Evolutionary conservation across 2,329 filamentous ascomycete species (phyloP).

Genomic region (Hypoxylon sp.): DNA sequence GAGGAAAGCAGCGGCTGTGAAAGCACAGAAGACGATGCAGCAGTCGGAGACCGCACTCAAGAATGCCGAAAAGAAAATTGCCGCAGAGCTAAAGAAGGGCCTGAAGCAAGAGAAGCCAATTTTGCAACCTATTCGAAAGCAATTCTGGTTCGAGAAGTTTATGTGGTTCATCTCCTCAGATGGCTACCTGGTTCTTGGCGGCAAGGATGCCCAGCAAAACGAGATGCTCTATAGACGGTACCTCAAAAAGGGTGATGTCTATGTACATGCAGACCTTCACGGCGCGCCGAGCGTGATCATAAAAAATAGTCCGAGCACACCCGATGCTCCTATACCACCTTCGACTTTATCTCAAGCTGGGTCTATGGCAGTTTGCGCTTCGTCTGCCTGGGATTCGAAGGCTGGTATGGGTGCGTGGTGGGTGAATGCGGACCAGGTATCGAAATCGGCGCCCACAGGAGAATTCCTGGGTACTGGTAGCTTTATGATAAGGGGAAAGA

Average conservation of each 20-base stretch:
- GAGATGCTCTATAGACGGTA: constrained; percentile 92
- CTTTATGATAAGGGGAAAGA: constrained; percentile 87
- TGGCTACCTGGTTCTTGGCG: constrained; percentile 91
- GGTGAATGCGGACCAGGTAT: constrained; percentile 91
- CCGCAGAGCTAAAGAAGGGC: constrained; percentile 85
- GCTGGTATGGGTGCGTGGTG: constrained; percentile 97
- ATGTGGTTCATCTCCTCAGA: constrained; percentile 96
- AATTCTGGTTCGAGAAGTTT: constrained; percentile 98
- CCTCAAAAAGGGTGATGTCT: constrained; percentile 89
- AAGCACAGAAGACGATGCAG: constrained; percentile 87
- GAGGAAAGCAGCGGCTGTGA: constrained; percentile 84
- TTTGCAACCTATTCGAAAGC: constrained; percentile 84
- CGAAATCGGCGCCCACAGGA: constrained; percentile 84
- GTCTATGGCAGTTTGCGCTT: constrained; percentile 85
- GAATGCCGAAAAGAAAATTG: constrained; percentile 90
- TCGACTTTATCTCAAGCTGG: constrained; percentile 93
- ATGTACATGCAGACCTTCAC: constrained; percentile 89
- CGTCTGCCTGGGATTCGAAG: constrained; percentile 95
- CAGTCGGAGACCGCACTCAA: constrained; percentile 88
- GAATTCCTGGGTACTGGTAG: constrained; percentile 84
- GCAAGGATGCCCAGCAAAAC: constrained; percentile 89
- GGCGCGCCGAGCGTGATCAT: constrained; percentile 89
- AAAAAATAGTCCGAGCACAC: constrained; percentile 84
- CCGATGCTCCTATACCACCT: constrained; percentile 90
- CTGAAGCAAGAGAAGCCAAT: constrained; percentile 93